A percentile compares a stretch with the other conserved stretches of the same genome.
phyloP scores from a whole-genome alignment of 192 early-diverging fungal species.

The Podila epigama region DNA sequence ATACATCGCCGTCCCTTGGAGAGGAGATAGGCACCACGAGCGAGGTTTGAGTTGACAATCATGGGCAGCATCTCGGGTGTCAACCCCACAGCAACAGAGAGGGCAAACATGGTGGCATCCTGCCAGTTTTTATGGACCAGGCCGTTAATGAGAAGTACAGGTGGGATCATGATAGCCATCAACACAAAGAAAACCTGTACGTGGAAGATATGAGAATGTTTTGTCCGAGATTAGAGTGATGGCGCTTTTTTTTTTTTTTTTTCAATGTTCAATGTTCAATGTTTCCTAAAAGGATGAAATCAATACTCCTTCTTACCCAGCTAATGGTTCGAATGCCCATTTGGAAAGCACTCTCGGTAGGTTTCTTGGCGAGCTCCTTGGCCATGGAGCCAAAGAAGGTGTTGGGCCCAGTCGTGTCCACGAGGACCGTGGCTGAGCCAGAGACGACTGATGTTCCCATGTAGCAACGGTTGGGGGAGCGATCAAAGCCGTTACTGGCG shows the following conservation, averaged over 20 bases:
- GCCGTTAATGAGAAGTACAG: slow-evolving; percentile 55
- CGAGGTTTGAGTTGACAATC: slow-evolving; percentile 61
- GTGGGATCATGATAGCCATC: slow-evolving; percentile 54
- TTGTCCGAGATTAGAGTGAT: too few relatives aligned
- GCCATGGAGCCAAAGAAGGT: slow-evolving; percentile 58
- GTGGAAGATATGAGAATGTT: background rate
- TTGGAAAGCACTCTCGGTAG: slow-evolving; percentile 53
- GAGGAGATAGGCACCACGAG: slow-evolving; percentile 53
- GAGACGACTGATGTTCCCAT: slow-evolving; percentile 56
- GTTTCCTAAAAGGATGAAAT: background rate
- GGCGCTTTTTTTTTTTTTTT: too few relatives aligned
- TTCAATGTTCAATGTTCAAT: too few relatives aligned
- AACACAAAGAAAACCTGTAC: slow-evolving; percentile 46
- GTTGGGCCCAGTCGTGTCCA: slow-evolving; percentile 50
- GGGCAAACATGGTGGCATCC: slow-evolving; percentile 54
- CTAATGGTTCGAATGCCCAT: slow-evolving; percentile 53
- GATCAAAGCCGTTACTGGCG: slow-evolving; percentile 23
- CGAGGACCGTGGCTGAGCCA: slow-evolving; percentile 58
- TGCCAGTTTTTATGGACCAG: slow-evolving; percentile 36
- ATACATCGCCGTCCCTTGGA: slow-evolving; percentile 52
- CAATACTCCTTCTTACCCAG: slow-evolving; percentile 20
- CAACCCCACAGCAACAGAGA: slow-evolving; percentile 57
- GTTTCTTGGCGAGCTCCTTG: slow-evolving; percentile 32
- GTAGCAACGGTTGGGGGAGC: slow-evolving; percentile 42
- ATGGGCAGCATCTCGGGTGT: slow-evolving; percentile 66